These are phyloP conservation scores for Salix arbutifolia DNA, from an alignment of 345 rosid genomes.

Conservation along the genomic window DNA sequence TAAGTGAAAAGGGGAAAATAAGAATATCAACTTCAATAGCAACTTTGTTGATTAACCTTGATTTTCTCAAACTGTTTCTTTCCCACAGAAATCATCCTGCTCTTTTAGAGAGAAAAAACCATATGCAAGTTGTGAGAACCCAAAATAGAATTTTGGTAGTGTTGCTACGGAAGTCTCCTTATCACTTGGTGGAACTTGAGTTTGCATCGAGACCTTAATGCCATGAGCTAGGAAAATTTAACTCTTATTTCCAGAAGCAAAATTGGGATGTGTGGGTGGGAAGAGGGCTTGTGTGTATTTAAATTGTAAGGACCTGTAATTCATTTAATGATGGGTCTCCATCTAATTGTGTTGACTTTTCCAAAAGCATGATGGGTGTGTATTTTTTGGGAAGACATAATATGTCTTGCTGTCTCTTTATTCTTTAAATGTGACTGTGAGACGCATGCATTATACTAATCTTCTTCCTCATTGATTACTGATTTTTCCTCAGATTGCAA, in stretches of 20 bases:
- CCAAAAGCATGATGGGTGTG: not conserved
- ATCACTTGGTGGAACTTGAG: not conserved
- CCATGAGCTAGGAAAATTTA: not conserved
- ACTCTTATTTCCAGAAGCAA: no score
- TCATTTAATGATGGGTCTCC: not conserved
- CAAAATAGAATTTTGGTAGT: not conserved
- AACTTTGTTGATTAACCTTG: not conserved
- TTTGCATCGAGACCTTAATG: not conserved
- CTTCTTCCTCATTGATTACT: not conserved
- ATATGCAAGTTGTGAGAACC: no score
- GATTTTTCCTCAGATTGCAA: slow-evolving; percentile 58
- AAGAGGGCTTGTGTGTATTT: not conserved
- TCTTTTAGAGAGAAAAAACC: not conserved
- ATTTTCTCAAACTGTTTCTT: not conserved
- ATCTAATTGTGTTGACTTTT: not conserved
- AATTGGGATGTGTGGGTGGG: no score
- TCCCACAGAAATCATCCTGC: not conserved
- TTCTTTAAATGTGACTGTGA: not conserved
- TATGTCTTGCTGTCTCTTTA: not conserved
- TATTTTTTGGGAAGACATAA: not conserved
- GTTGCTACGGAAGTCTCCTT: not conserved
- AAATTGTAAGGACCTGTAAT: not conserved
- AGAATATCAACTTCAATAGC: not conserved
- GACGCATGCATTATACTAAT: not conserved
- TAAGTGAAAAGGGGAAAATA: not conserved